Base-by-base conservation (phyloP, 306 rosid species). In the Hylodesmum podocarpum region DNA sequence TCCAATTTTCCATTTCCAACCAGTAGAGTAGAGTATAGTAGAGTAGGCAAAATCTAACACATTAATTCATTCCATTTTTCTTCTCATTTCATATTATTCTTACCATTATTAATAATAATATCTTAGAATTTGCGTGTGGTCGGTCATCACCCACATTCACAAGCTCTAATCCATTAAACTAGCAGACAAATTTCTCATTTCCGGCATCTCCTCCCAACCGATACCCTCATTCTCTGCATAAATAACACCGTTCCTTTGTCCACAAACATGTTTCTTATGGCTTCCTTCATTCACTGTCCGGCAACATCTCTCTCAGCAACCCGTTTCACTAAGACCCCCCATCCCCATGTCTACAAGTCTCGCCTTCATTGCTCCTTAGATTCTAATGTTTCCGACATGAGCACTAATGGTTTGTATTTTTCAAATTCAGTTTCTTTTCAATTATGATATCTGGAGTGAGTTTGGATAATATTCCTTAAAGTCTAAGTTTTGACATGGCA, bases 331-430 rank as follows among this genome's bases (percentile, higher is more conserved):
- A 91, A 82, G 74, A 49, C 44, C 49, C 82, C n/a, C n/a, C n/a
- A n/a, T n/a, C n/a, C n/a, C n/a, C n/a, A n/a, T n/a, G n/a, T n/a
- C n/a, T n/a, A 12, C 53, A 86, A 61, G 72, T 47, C 19, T 39
- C 82, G 82, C 9, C 78, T 92, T 86, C 86, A 92, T 22, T 89
- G 90, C 44, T 95, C 99, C 72, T 85, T 95, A 76, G 99, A 95
- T 10, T 16, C 87, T 18, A 85, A 87, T 85, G 92, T 95, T 80
- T 92, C 99, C 44, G 96, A 92, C 72, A 95, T 95, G 99, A 88
- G 92, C 76, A 71, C 79, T 13, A 95, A 92, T 22, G 99, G 97
- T 95, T 82, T 51, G 77, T 70, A 31, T 1, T 31, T 66, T 70
- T 2, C 43, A 8, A 73, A 24, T 51, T 70, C 64, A 49, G 29